A percentile compares a stretch with the other conserved stretches of the same genome.
Evolutionary conservation across 2,329 filamentous ascomycete species (phyloP).

Genomic region (Exophiala spinifera): DNA sequence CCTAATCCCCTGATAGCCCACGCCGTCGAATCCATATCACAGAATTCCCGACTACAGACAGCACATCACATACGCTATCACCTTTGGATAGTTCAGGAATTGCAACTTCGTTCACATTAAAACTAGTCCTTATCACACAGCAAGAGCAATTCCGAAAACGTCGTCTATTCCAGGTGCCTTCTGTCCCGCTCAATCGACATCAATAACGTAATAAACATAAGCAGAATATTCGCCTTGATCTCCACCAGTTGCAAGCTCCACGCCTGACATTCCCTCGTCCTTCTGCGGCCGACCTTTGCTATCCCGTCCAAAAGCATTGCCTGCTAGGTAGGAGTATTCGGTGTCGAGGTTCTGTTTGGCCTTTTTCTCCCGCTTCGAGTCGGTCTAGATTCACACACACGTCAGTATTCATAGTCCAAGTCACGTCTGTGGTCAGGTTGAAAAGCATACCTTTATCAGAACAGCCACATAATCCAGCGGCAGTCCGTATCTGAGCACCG

Average conservation of each 20-base stretch:
- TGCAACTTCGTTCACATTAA: too few relatives aligned
- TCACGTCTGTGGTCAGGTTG: neutral
- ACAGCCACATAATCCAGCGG: slow-evolving; percentile 86
- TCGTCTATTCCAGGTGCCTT: too few relatives aligned
- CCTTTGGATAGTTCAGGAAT: too few relatives aligned
- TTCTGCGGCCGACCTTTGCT: slow-evolving; percentile 90
- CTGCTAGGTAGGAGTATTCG: slow-evolving; percentile 85
- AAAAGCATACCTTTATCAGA: slow-evolving; percentile 69
- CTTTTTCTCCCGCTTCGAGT: slow-evolving; percentile 76
- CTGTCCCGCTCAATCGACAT: slow-evolving; percentile 51
- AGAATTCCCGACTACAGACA: too few relatives aligned
- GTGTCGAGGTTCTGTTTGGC: slow-evolving; percentile 75
- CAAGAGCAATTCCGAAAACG: too few relatives aligned
- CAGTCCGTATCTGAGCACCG: slow-evolving; percentile 90
- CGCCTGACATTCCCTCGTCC: slow-evolving; percentile 75
- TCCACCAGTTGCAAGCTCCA: slow-evolving; percentile 61
- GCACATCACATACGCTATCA: too few relatives aligned
- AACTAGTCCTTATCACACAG: too few relatives aligned
- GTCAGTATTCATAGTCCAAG: slow-evolving; percentile 1
- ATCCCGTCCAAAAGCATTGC: slow-evolving; percentile 89
- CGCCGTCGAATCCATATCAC: too few relatives aligned
- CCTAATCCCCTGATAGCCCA: too few relatives aligned
- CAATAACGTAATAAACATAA: slow-evolving; percentile 96
- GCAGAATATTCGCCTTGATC: slow-evolving; percentile 85
- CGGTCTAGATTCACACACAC: slow-evolving; percentile 58